Evolutionary conservation across 129 eudicot species (phyloP).

Genomic region (Flaveria trinervia): DNA sequence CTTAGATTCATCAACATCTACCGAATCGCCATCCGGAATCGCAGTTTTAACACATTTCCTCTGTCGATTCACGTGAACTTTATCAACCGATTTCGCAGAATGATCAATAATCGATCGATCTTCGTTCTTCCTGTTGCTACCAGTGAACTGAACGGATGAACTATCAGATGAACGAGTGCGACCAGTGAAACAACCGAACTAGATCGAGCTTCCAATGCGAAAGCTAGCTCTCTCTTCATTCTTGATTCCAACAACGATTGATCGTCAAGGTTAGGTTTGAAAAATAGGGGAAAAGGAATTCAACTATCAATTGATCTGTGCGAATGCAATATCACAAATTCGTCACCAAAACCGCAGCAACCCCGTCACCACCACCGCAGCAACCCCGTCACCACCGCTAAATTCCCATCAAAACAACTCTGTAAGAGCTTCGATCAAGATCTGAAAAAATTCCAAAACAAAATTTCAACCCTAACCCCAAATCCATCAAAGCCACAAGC

Average conservation of each 20-base stretch:
- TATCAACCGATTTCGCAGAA: slow-evolving; percentile 21
- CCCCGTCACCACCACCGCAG: no score
- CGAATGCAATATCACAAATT: slow-evolving; percentile 11
- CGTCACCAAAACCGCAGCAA: no score
- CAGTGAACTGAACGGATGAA: slow-evolving; percentile 8
- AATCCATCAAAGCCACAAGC: neutral
- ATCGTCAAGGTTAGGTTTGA: slow-evolving; percentile 19
- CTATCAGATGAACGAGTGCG: slow-evolving; percentile 45
- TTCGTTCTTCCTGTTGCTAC: neutral
- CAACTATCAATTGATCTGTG: slow-evolving; percentile 2
- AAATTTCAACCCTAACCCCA: slow-evolving; percentile 22
- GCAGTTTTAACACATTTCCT: slow-evolving; percentile 44
- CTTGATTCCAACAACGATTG: slow-evolving; percentile 9
- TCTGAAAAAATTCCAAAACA: slow-evolving; percentile 35
- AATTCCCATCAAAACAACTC: slow-evolving; percentile 17
- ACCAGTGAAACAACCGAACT: slow-evolving; percentile 40
- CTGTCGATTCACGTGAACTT: slow-evolving; percentile 44
- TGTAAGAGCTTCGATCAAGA: slow-evolving; percentile 20
- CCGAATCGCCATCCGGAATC: slow-evolving; percentile 28
- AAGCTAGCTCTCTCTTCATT: slow-evolving; percentile 62
- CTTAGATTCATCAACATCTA: no score
- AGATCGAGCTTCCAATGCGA: slow-evolving; percentile 49
- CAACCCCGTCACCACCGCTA: no score
- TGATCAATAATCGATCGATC: slow-evolving; percentile 17
- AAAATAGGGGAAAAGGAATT: slow-evolving; percentile 1